phyloP scores from a whole-genome alignment of 768 basidiomycete genomes.

The Rhizopogon roseolus region DNA sequence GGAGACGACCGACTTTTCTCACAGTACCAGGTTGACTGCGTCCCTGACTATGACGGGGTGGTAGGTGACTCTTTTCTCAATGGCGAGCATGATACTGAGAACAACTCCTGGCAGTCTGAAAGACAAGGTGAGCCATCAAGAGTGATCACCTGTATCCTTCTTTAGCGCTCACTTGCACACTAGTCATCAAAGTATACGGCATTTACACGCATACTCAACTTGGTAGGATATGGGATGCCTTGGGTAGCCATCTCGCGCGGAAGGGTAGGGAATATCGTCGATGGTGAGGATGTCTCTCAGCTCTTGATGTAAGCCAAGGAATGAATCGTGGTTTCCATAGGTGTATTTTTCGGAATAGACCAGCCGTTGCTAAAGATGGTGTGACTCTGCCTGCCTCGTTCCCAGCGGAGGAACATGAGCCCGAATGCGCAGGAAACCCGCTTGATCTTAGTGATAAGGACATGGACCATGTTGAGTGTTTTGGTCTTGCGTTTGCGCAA shows the following conservation, averaged over 20 bases:
- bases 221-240: conserved; percentile 41
- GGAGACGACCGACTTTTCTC: background rate
- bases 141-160: background rate
- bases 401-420: conserved; percentile 29
- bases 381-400: conserved; percentile 52
- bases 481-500: background rate
- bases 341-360: conserved; percentile 39
- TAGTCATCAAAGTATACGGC: conserved; percentile 46
- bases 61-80: conserved; percentile 13
- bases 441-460: conserved; percentile 39
- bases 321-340: conserved; percentile 20
- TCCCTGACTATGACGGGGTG: conserved; percentile 30
- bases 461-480: conserved; percentile 37
- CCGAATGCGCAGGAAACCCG: conserved; percentile 10
- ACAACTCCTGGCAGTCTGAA: conserved; percentile 26
- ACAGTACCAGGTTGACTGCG: conserved; percentile 48
- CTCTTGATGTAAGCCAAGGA: background rate
- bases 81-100: background rate
- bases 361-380: conserved; percentile 30
- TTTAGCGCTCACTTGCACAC: background rate
- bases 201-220: conserved; percentile 46
- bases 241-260: conserved; percentile 36
- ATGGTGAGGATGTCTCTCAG: conserved; percentile 29
- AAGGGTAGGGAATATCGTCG: conserved; percentile 49
- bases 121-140: conserved; percentile 27